Percentiles rank a stretch among this genome's conserved stretches.
Evolutionary conservation across 805 yeast species (phyloP).

Genomic region (Starmera dryadoides): DNA sequence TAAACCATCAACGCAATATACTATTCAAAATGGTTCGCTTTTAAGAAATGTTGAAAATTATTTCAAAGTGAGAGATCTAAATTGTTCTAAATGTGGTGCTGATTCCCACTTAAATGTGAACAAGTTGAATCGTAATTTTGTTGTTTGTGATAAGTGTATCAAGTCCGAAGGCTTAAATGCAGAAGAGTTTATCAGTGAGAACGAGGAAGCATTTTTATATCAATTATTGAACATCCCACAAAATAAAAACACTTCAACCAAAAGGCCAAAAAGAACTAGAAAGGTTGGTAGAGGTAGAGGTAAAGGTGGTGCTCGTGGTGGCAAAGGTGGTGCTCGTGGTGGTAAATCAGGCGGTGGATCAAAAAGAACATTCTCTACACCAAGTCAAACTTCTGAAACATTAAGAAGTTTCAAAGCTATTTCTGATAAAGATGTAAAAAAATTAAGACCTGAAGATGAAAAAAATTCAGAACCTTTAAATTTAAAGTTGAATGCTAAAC

Average conservation of each 20-base stretch:
- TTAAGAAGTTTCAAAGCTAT: slow-evolving; percentile 29
- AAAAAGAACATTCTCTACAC: slow-evolving; percentile 30
- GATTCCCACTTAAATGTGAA: slow-evolving; percentile 35
- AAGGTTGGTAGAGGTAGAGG: slow-evolving; percentile 32
- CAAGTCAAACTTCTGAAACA: slow-evolving; percentile 30
- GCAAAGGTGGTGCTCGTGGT: too few relatives aligned
- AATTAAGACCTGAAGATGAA: slow-evolving; percentile 1
- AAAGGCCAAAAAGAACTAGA: slow-evolving; percentile 20
- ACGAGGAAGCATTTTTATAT: slow-evolving; percentile 38
- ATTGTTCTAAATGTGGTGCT: slow-evolving; percentile 36
- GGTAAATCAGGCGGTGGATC: slow-evolving; percentile 13
- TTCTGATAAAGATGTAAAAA: slow-evolving; percentile 14
- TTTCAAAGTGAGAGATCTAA: slow-evolving; percentile 41
- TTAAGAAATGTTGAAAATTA: slow-evolving; percentile 40
- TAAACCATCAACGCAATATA: slow-evolving; percentile 41
- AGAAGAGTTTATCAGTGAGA: slow-evolving; percentile 32
- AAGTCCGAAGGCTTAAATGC: slow-evolving; percentile 12
- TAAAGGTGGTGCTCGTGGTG: too few relatives aligned
- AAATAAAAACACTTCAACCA: slow-evolving; percentile 18
- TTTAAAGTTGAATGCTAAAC: not conserved
- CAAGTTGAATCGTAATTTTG: slow-evolving; percentile 12
- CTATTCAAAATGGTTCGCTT: slow-evolving; percentile 49
- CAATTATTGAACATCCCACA: slow-evolving; percentile 38
- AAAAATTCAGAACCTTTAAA: not conserved
- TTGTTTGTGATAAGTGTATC: slow-evolving; percentile 39